These are phyloP conservation scores for Saccharomycopsis babjevae DNA, from an alignment of 805 yeast genomes.

Conservation along the genomic window DNA sequence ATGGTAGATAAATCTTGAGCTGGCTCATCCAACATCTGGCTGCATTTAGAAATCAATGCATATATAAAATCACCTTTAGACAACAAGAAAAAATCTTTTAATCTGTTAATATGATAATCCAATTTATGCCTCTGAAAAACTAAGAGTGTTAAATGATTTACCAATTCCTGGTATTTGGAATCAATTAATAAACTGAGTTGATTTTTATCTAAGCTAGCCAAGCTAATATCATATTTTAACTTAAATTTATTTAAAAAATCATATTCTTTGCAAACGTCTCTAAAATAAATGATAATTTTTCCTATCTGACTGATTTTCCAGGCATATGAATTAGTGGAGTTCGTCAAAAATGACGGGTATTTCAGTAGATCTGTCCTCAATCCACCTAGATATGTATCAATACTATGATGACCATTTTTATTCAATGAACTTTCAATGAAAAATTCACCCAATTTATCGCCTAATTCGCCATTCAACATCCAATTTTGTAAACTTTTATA, in stretches of 20 bases:
- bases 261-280: constrained; percentile 54
- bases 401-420: not conserved
- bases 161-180: constrained; percentile 12
- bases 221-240: constrained; percentile 19
- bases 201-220: constrained; percentile 4
- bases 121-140: constrained; percentile 12
- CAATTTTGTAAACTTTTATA: constrained; percentile 50
- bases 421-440: constrained; percentile 29
- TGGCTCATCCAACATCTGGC: constrained; percentile 44
- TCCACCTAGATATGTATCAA: constrained; percentile 12
- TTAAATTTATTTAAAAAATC: constrained; percentile 48
- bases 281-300: constrained; percentile 53
- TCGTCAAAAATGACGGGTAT: constrained; percentile 38
- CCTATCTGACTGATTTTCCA: constrained; percentile 56
- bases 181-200: constrained; percentile 11
- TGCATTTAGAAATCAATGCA: constrained; percentile 46
- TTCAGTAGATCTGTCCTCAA: constrained; percentile 27
- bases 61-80: constrained; percentile 79
- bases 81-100: constrained; percentile 44
- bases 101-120: constrained; percentile 13
- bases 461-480: constrained; percentile 58
- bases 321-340: constrained; percentile 26
- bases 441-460: constrained; percentile 48
- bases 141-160: constrained; percentile 9
- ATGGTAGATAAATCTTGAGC: constrained; percentile 55